Base-by-base conservation (phyloP, 176 grass and related monocot genomes). In the Typha latifolia region DNA sequence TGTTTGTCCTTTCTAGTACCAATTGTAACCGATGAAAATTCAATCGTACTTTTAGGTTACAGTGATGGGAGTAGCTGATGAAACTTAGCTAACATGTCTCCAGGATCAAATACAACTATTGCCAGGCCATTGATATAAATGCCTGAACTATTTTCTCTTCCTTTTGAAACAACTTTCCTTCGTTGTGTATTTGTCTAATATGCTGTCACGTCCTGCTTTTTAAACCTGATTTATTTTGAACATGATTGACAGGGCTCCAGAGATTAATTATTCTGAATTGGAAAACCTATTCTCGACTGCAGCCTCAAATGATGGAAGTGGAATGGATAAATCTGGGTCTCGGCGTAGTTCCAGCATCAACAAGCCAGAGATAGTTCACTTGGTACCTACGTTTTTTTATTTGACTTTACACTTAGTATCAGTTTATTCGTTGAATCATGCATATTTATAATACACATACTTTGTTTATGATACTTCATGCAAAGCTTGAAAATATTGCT, bases 311-410 rank as follows among this genome's bases (percentile, higher is more conserved):
- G 61, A 79, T 50, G 62, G 59, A n/a, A 81, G 61, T 81, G 74
- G 80, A 69, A 77, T 66, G 72, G 85, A 77, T 71, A 97, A 86
- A 82, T 72, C 66, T 77, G 80, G 78, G 82, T n/a, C 88, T 64
- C 79, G 64, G 65, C 85, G 85, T 62, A 82, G 75, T 64, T 80
- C 93, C 80, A 69, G 75, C 75, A 78, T 88, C 62, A 92, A 19
- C 70, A 97, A 97, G 78, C 78, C 83, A 24, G 93, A 97, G 78
- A 91, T 92, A 59, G 63, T 97, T 80, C 93, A 97, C 64, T 74
- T 97, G 85, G 88, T 97, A 85, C 16, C 63, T 74, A 59, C 14
- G 47, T 65, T 32, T 18, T 15, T 15, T 57, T 16, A 20, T 20
- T 57, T 57, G n/a, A 20, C n/a, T 57, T 57, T 20, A 57, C 19